These are phyloP conservation scores for Wickerhamiella galacta DNA, from an alignment of 805 yeast species.

Conservation along the genomic window DNA sequence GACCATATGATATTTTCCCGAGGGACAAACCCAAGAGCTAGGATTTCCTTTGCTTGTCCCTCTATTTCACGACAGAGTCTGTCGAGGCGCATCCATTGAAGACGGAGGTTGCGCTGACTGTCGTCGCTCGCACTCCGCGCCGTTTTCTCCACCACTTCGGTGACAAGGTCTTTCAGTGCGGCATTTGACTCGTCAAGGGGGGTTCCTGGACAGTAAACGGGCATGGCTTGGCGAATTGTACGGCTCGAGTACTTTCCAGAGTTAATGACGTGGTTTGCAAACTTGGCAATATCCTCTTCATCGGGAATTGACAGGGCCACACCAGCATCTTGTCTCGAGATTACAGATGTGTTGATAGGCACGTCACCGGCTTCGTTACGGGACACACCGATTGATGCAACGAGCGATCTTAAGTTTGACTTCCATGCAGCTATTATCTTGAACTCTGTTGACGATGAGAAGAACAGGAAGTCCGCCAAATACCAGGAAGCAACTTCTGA, in stretches of 20 bases:
- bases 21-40: conserved; percentile 30
- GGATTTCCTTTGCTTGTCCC: conserved; percentile 41
- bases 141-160: conserved; percentile 1
- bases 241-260: conserved; percentile 4
- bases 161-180: neutral
- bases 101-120: conserved; percentile 25
- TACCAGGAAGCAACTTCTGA: conserved; percentile 8
- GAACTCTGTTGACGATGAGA: neutral
- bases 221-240: neutral
- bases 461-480: conserved; percentile 5
- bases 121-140: conserved; percentile 19
- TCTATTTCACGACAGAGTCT: conserved; percentile 57
- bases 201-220: neutral
- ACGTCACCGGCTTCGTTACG: neutral
- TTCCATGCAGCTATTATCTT: conserved; percentile 10
- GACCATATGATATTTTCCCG: conserved; percentile 8
- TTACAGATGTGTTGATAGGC: neutral
- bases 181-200: neutral
- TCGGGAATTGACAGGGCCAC: conserved; percentile 6
- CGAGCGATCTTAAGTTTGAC: conserved; percentile 6
- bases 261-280: conserved; percentile 3
- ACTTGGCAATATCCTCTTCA: conserved; percentile 4
- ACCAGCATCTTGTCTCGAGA: neutral
- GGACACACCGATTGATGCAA: neutral
- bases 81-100: conserved; percentile 53